Base-by-base conservation (phyloP, 306 rosid species). In the Hippophae tibetana region DNA sequence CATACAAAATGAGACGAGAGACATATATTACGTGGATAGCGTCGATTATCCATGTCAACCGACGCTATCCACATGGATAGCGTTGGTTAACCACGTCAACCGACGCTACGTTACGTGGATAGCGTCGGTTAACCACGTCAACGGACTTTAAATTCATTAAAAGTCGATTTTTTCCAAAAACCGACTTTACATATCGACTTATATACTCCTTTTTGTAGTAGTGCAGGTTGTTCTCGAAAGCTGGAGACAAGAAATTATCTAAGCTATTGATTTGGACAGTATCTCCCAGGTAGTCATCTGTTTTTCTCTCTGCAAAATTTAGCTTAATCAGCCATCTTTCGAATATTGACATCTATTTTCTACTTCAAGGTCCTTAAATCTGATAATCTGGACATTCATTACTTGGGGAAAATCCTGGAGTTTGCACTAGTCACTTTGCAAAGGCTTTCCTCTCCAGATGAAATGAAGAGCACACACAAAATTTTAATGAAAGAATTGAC, bases 391-490 rank as follows among this genome's bases (percentile, higher is more conserved):
- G 96, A 92, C 74, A 66, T 80, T 58, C 86, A 83, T 56, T 85
- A 86, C 78, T 86, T 92, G 62, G 96, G 95, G 69, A 80, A 69
- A 69, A 88, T 87, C 69, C 86, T 92, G 5, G 86, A 88, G 64
- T 92, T 85, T 72, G 77, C 96, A 14, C 70, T 88, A 55, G 82
- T 69, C 74, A 83, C 89, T 60, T 80, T 92, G 79, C 93, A 69
- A 75, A 92, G 79, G 69, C 95, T 92, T 23, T 87, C 96, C 5
- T 70, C 99, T 64, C 85, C 93, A 10, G 86, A 75, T 66, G 81
- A 78, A 55, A 66, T 82, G 84, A 81, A 78, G 69, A 81, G 71
- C 61, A 47, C 75, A 43, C 89, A 75, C 62, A 72, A 75, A 58
- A 72, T 65, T 63, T 60, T 92, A 54, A 74, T 84, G 72, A 63